These are phyloP conservation scores for Platanus orientalis DNA, from an alignment of 164 flowering plant genomes.

Conservation along the genomic window DNA sequence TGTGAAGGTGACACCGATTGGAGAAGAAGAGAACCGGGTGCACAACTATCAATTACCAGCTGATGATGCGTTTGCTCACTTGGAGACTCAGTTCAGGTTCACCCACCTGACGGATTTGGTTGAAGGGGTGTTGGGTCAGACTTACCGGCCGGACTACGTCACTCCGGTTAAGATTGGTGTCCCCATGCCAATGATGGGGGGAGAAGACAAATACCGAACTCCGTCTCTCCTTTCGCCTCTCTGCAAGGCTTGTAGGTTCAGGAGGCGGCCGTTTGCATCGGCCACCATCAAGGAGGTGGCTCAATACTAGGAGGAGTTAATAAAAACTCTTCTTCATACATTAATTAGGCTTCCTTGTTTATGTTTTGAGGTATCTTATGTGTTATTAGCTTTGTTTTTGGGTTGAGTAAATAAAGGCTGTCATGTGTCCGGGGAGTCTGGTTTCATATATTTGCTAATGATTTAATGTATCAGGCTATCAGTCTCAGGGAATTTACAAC, in stretches of 20 bases:
- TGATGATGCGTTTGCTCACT: constrained; percentile 50
- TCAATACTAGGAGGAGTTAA: constrained; percentile 14
- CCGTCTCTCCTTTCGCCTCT: constrained; percentile 43
- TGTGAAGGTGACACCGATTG: constrained; percentile 49
- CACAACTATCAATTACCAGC: constrained; percentile 59
- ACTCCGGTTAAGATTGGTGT: constrained; percentile 60
- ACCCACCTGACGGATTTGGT: constrained; percentile 35
- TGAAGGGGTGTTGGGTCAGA: constrained; percentile 68
- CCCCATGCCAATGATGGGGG: constrained; percentile 78
- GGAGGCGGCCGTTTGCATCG: constrained; percentile 11
- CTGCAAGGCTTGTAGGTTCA: constrained; percentile 53
- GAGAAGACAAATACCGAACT: constrained; percentile 61
- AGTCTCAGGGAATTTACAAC: too few relatives aligned
- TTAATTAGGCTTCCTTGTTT: too few relatives aligned
- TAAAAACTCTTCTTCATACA: too few relatives aligned
- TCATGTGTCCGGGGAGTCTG: too few relatives aligned
- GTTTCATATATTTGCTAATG: too few relatives aligned
- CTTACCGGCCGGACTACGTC: constrained; percentile 54
- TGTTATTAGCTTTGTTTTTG: too few relatives aligned
- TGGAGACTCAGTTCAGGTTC: constrained; percentile 37
- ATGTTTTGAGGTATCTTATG: too few relatives aligned
- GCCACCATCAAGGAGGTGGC: constrained; percentile 13
- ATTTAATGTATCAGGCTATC: too few relatives aligned
- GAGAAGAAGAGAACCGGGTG: constrained; percentile 45
- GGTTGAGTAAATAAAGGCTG: too few relatives aligned